Base-by-base conservation (phyloP, 148 eudicot species). In the Amaranthus palmeri region DNA sequence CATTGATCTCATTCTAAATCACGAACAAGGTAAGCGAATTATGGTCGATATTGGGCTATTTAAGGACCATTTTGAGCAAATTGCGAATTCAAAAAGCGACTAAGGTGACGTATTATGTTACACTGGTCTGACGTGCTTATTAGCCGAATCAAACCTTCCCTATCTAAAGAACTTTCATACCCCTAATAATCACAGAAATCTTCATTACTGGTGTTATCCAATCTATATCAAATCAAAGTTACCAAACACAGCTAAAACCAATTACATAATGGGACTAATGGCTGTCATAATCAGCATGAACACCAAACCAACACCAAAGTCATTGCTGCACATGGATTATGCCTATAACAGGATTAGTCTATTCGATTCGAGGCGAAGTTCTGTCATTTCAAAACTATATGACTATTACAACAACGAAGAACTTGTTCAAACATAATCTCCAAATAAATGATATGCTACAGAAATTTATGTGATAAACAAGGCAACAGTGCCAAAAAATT, bases 401-500 rank as follows among this genome's bases (percentile, higher is more conserved):
- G 62, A 44, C 40, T 14, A 46, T 61, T 46, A 5, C 53, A 44
- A 70, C 13, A 3, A 12, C 50, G 3, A 8, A 25, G 7, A 11
- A 60, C 5, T n/a, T 5, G 58, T 51, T 59, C 48, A 72, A 72
- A 69, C 67, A 72, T 61, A 18, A 68, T 61, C 44, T 62, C 47
- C 59, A 58, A 71, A 78, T 25, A 67, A 66, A 7, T 45, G 65
- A 62, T 41, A 73, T 63, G 61, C 70, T 54, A 69, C 68, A 53
- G 18, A 61, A 61, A 55, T 4, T 49, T 46, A 45, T 47, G 41
- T 41, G 4, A 64, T 14, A 18, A 17, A 7, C 62, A 51, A 68
- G 61, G 50, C 54, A 66, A 45, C 56, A 70, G 62, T 11, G 14
- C 51, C 48, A 13, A 65, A 49, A 46, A 18, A 43, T n/a, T 45